Evolutionary conservation across 768 basidiomycete genomes (phyloP).

Genomic region (Pisolithus marmoratus): DNA sequence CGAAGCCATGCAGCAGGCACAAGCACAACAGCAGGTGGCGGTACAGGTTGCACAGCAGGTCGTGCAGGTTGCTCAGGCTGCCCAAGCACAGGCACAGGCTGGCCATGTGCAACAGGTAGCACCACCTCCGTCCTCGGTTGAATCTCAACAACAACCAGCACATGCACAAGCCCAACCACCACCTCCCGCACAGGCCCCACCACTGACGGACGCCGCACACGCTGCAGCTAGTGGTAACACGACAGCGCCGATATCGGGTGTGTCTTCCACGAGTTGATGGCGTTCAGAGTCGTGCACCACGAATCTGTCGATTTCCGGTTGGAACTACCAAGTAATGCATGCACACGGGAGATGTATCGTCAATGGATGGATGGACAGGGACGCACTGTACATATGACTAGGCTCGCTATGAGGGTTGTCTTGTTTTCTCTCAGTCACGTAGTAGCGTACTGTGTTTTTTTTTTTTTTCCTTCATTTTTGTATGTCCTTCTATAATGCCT

Average conservation of each 20-base stretch:
- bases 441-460: not conserved
- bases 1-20: conserved; percentile 32
- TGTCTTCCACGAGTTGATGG: not conserved
- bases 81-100: not conserved
- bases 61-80: not conserved
- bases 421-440: not conserved
- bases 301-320: too few relatives aligned
- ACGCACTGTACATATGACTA: not conserved
- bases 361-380: too few relatives aligned
- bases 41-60: conserved; percentile 1
- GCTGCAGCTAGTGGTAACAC: not conserved
- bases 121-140: not conserved
- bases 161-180: not conserved
- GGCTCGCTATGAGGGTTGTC: not conserved
- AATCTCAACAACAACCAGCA: not conserved
- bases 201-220: not conserved
- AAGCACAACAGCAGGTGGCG: conserved; percentile 16
- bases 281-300: too few relatives aligned
- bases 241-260: not conserved
- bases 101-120: not conserved
- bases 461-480: not conserved
- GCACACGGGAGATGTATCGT: too few relatives aligned
- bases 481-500: not conserved
- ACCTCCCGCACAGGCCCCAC: not conserved
- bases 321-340: too few relatives aligned